These are phyloP conservation scores for Xylaria multiplex DNA, from an alignment of 2,329 filamentous ascomycete species.

Conservation along the genomic window DNA sequence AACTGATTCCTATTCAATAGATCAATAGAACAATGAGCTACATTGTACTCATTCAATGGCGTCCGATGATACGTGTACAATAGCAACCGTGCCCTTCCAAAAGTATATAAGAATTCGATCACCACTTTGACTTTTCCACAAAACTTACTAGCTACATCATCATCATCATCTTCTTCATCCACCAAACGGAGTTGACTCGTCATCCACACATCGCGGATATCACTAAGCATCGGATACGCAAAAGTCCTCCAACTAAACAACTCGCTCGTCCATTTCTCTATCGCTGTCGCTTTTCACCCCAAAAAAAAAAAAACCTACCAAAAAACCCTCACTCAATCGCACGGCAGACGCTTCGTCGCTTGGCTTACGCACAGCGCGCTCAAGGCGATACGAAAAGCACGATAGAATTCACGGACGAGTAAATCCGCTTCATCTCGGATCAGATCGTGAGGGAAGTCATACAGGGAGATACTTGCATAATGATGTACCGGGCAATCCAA, in stretches of 20 bases:
- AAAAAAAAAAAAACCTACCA: neutral
- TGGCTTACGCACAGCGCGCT: neutral
- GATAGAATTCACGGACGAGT: conserved; percentile 37
- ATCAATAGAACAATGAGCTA: neutral
- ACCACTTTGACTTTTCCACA: too few relatives aligned
- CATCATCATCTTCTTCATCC: too few relatives aligned
- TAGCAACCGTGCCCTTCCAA: neutral
- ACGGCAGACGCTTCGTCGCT: neutral
- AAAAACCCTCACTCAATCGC: neutral
- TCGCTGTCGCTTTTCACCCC: neutral
- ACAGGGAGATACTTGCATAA: conserved; percentile 14
- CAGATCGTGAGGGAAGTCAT: conserved; percentile 14
- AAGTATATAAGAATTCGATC: neutral
- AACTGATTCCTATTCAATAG: too few relatives aligned
- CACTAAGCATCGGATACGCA: too few relatives aligned
- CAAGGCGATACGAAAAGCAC: conserved; percentile 25
- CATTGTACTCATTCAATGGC: neutral
- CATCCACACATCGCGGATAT: neutral
- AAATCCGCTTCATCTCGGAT: conserved; percentile 39
- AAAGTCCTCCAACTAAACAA: neutral
- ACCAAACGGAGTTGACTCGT: too few relatives aligned
- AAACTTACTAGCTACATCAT: neutral
- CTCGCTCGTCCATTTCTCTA: neutral
- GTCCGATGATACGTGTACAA: neutral
- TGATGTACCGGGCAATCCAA: conserved; percentile 1